phyloP scores from a whole-genome alignment of 768 basidiomycete species.

The Mycena indigotica region DNA sequence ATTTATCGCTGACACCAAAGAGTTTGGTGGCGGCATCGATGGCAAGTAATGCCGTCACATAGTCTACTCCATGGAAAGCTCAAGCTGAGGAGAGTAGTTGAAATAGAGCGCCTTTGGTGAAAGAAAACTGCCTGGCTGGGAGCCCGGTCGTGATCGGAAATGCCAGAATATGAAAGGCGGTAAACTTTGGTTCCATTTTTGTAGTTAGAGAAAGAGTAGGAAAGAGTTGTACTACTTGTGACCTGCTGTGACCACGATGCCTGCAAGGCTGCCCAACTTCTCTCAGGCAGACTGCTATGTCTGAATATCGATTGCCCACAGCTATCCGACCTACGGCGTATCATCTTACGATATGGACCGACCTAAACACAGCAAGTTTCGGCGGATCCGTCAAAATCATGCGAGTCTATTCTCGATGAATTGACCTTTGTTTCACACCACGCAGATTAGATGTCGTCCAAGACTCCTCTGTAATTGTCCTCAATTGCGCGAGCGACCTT shows the following conservation, averaged over 20 bases:
- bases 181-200: background rate
- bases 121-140: no score
- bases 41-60: no score
- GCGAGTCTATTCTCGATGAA: conserved; percentile 39
- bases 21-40: no score
- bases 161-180: background rate
- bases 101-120: no score
- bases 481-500: conserved; percentile 64
- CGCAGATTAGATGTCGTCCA: conserved; percentile 62
- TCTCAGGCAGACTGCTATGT: background rate
- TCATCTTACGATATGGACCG: conserved; percentile 76
- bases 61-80: no score
- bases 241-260: background rate
- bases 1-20: background rate
- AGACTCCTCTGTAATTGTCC: conserved; percentile 60
- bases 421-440: conserved; percentile 1
- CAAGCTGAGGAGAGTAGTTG: no score
- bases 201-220: background rate
- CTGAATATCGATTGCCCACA: conserved; percentile 63
- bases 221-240: background rate
- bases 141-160: no score
- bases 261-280: no score
- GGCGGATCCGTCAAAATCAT: conserved; percentile 73
- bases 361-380: conserved; percentile 77
- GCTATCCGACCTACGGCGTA: conserved; percentile 75